Conservation (phyloP, 2,329 filamentous ascomycete genomes). For the Alternaria metachromatica region DNA sequence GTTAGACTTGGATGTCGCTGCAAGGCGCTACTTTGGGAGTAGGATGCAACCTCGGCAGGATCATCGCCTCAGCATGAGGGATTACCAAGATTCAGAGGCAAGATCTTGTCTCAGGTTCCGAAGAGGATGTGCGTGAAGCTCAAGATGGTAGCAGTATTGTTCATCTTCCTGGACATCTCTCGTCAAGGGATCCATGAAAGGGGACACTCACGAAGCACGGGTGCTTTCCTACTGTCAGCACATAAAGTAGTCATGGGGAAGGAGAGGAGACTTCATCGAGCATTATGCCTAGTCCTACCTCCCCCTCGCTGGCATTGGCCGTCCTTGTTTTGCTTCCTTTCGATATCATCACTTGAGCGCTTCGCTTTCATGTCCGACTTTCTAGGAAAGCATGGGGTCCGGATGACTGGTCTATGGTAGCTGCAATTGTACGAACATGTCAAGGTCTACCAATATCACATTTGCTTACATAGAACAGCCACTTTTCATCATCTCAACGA, state of each 20-base stretch:
- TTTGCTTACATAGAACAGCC: background rate
- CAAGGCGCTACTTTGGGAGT: background rate
- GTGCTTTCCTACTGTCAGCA: background rate
- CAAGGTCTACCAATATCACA: background rate
- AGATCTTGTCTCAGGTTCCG: background rate
- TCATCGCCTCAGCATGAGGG: background rate
- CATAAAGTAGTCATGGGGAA: background rate
- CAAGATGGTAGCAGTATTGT: background rate
- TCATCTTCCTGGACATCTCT: background rate
- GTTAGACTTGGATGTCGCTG: background rate
- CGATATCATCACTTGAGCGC: constrained; percentile 14
- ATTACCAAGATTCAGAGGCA: background rate
- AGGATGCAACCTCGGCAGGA: background rate
- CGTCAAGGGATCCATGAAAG: background rate
- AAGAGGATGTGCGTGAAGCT: background rate
- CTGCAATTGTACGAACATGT: constrained; percentile 15
- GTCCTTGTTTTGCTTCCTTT: constrained; percentile 18
- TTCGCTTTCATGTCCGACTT: constrained; percentile 23
- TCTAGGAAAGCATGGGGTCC: constrained; percentile 32
- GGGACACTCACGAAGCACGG: background rate
- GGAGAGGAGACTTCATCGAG: background rate
- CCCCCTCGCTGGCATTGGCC: constrained; percentile 11
- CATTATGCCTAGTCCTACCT: constrained; percentile 11
- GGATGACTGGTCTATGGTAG: constrained; percentile 40
- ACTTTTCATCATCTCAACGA: constrained; percentile 15